Base-by-base conservation (phyloP, 768 basidiomycete genomes). In the Pulveroboletus sp. region DNA sequence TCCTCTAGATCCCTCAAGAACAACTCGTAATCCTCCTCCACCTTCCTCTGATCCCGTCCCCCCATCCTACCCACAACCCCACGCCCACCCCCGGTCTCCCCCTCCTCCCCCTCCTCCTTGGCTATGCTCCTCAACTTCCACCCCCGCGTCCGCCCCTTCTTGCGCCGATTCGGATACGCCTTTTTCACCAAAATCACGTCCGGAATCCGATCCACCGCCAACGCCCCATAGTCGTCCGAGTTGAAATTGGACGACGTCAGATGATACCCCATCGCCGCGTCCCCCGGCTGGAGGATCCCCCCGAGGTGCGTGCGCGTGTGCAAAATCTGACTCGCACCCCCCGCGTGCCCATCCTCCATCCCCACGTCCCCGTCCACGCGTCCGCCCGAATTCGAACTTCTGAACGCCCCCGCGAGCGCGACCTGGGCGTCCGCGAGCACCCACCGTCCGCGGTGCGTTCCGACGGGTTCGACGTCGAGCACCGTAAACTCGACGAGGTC, bases 301-400 rank as follows among this genome's bases (percentile, higher is more conserved):
- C 96, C 96, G 36, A 99, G 83, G 62, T 99, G 96, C 16, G 96
- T 98, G 30, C 95, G 87, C 13, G 95, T 96, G 70, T 97, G 93
- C 72, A 81, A 92, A 53, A 95, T 96, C 58, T 86, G 86, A 59
- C 83, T 89, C 41, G 78, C 71, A 11, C 71, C 64, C 5, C 82
- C 81, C 5, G 74, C 68, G 12, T 73, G 74, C 43, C 86, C 87
- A 54, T 77, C 81, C 53, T 83, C 83, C 77, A 83, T 81, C 68
- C 75, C 72, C 51, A 56, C 63, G 38, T 76, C 76, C 31, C 78
- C 76, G 31, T 78, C 76, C 19, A 66, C 68, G n/a, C 65, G 63
- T 13, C 60, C 60, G 13, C 63, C 60, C 2, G 71, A 68, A 13
- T 86, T 88, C 2, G 71, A 68, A 13, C 86, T 88, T 10, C 79